Percentiles rank a stretch among this genome's conserved stretches.
Evolutionary conservation across 768 basidiomycete species (phyloP).

Genomic region (Tricholoma hemisulphureum): DNA sequence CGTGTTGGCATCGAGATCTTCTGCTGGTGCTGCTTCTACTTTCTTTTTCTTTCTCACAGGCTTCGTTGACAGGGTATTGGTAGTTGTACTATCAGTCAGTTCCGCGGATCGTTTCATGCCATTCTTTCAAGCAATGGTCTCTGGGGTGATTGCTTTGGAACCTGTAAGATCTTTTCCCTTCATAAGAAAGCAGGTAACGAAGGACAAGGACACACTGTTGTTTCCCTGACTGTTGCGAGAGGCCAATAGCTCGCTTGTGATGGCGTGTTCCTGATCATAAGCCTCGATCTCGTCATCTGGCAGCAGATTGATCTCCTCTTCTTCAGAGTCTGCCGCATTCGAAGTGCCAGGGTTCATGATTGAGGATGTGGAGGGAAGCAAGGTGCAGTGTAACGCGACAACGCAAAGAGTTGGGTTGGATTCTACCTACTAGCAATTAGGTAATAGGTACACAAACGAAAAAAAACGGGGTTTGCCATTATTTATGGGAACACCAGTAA

Average conservation of each 20-base stretch:
- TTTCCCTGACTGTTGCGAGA: neutral
- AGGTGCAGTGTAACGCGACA: too few relatives aligned
- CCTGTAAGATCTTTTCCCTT: neutral
- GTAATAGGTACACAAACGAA: neutral
- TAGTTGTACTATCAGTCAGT: neutral
- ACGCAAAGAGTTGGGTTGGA: too few relatives aligned
- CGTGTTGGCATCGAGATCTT: neutral
- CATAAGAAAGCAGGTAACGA: neutral
- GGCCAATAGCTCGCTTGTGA: neutral
- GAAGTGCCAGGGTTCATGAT: neutral
- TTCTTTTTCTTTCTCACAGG: neutral
- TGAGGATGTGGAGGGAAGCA: neutral
- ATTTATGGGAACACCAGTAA: slow-evolving; percentile 1
- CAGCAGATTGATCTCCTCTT: too few relatives aligned
- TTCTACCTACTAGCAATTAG: too few relatives aligned
- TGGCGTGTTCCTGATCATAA: too few relatives aligned
- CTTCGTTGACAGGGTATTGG: neutral
- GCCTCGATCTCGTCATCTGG: too few relatives aligned
- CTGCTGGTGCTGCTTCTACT: neutral
- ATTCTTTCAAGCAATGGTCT: neutral
- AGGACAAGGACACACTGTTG: neutral
- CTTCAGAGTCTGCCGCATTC: too few relatives aligned
- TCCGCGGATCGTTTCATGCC: neutral
- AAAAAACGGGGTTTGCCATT: slow-evolving; percentile 1
- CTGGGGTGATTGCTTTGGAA: too few relatives aligned